These are phyloP conservation scores for Malassezia sp. DNA, from an alignment of 1,284 basidiomycete species.

Conservation along the genomic window DNA sequence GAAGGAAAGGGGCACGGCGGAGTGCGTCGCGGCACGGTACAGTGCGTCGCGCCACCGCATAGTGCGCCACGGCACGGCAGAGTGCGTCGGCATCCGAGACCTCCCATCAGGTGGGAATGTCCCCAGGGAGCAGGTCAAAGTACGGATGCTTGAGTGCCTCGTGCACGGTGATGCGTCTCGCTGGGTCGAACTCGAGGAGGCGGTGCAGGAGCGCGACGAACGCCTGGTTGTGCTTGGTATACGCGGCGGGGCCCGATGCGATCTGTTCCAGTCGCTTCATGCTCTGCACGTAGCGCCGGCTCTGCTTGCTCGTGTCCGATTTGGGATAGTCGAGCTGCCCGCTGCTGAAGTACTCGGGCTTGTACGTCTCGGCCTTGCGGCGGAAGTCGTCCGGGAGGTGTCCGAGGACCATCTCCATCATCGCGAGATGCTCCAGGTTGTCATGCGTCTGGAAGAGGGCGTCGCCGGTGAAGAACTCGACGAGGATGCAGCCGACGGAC, in stretches of 20 bases:
- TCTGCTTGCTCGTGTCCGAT: constrained; percentile 70
- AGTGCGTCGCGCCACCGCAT: too few relatives aligned
- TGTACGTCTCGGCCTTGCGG: constrained; percentile 52
- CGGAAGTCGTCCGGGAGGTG: constrained; percentile 77
- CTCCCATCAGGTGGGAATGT: constrained; percentile 31
- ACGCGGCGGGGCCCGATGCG: constrained; percentile 52
- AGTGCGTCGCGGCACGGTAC: too few relatives aligned
- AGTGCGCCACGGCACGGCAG: too few relatives aligned
- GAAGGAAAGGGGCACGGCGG: too few relatives aligned
- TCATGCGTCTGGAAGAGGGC: constrained; percentile 98
- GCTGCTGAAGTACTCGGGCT: constrained; percentile 86
- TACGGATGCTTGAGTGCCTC: constrained; percentile 43
- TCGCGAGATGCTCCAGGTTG: constrained; percentile 95
- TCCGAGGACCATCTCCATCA: constrained; percentile 99
- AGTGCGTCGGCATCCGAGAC: too few relatives aligned
- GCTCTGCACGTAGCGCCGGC: constrained; percentile 81
- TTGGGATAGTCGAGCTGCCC: constrained; percentile 81
- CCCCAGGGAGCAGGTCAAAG: constrained; percentile 33
- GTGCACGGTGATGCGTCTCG: constrained; percentile 50
- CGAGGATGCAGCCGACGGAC: constrained; percentile 94
- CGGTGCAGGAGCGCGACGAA: constrained; percentile 78
- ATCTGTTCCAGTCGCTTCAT: constrained; percentile 77
- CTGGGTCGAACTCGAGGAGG: constrained; percentile 82
- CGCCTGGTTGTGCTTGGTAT: constrained; percentile 54
- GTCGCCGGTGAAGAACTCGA: constrained; percentile 95